Base-by-base conservation (phyloP, 1,284 basidiomycete species). In the Pseudozyma sp. region DNA sequence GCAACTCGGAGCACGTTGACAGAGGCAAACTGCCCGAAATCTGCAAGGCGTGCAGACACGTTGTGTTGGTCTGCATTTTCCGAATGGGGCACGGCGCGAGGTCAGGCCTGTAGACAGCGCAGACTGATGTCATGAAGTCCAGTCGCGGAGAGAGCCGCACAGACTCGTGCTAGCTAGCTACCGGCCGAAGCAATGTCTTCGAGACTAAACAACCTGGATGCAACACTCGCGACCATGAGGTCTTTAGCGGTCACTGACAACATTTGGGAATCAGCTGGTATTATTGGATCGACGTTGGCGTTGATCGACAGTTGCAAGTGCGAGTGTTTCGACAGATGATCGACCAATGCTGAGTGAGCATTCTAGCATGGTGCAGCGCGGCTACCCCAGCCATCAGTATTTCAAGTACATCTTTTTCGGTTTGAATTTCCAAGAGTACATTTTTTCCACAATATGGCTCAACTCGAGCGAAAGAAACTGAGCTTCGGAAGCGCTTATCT, bases 41-140 rank as follows among this genome's bases (percentile, higher is more conserved):
- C 34, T 54, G 53, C 52, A 54, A 44, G 52, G 52, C 34, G 5
- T 54, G 43, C 34, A 45, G 52, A 54, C 52, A 54, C 52, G 52
- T 54, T 54, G 42, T 53, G 51, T 45, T 45, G 43, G 16, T 45
- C 30, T 31, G 35, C 13, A 31, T n/a, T 14, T 46, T 31, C 24
- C 19, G 24, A 24, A 16, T 2, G 9, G 8, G 2, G 17, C 40
- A 34, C 43, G 30, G 49, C 49, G 29, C 52, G 40, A 43, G 17
- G 42, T 5, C 42, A 34, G n/a, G 47, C 10, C 19, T 3, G 11
- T 11, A 19, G 7, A 7, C 24, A 55, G 45, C 35, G 54, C 54
- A 39, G 16, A 45, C 54, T 55, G 54, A 55, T 55, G 54, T 55
- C 54, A 55, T 55, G 44, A 50, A 35, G 0, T 2, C 31, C 51